Conservation (phyloP, 495 filamentous ascomycete genomes). For the Rostrohypoxylon terebratum region DNA sequence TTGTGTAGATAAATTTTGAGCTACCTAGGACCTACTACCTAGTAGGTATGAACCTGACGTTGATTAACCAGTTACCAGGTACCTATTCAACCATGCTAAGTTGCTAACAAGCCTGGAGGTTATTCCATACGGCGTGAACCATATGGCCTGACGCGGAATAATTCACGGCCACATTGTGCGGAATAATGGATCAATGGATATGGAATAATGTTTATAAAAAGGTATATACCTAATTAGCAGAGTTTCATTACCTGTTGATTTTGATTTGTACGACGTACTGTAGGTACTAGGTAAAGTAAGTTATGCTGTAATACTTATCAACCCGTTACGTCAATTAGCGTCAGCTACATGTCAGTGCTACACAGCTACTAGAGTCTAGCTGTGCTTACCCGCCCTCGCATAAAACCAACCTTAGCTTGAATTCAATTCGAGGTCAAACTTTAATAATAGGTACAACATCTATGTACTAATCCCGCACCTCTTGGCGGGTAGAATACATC, state of each 20-base stretch:
- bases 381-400: slow-evolving; percentile 28
- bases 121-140: background rate
- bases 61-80: background rate
- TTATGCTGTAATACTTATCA: background rate
- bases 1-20: background rate
- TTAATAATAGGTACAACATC: background rate
- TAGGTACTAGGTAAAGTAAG: no score
- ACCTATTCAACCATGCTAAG: background rate
- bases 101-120: no score
- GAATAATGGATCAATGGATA: background rate
- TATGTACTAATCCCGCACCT: background rate
- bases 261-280: no score
- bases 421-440: background rate
- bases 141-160: no score
- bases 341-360: no score
- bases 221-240: no score
- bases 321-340: slow-evolving; percentile 5
- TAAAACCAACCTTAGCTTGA: background rate
- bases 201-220: no score
- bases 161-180: background rate
- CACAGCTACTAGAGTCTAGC: background rate
- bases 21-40: background rate
- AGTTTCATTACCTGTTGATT: no score
- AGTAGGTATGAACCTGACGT: background rate
- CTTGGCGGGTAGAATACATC: background rate